Evolutionary conservation across 805 yeast genomes (phyloP).

Genomic region (Monosporozyma unispora): DNA sequence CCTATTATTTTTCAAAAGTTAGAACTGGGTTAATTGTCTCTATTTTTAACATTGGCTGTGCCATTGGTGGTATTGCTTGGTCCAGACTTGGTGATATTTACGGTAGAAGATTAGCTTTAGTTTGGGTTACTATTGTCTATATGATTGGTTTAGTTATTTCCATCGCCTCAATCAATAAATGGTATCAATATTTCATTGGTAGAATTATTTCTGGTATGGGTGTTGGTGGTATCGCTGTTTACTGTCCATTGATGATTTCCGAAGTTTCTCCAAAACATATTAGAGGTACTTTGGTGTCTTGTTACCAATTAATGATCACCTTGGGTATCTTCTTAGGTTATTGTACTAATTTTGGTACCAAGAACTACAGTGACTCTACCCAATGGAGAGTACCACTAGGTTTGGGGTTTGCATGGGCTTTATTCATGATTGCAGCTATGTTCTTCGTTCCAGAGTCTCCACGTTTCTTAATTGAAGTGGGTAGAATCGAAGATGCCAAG

Average conservation of each 20-base stretch:
- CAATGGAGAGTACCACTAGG: conserved; percentile 76
- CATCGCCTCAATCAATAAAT: conserved; percentile 42
- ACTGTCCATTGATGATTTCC: conserved; percentile 64
- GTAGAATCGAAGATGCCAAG: conserved; percentile 53
- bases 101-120: conserved; percentile 59
- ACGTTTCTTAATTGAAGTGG: conserved; percentile 50
- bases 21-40: conserved; percentile 52
- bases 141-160: conserved; percentile 62
- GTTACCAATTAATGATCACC: conserved; percentile 65
- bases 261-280: conserved; percentile 34
- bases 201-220: conserved; percentile 67
- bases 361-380: conserved; percentile 32
- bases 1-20: conserved; percentile 38
- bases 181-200: conserved; percentile 69
- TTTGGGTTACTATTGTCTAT: conserved; percentile 52
- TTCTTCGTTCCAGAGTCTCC: conserved; percentile 67
- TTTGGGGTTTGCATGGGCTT: conserved; percentile 41
- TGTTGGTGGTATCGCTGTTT: conserved; percentile 69
- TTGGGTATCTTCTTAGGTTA: conserved; percentile 71
- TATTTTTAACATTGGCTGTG: conserved; percentile 67
- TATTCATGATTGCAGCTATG: conserved; percentile 33
- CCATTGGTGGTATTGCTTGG: conserved; percentile 57
- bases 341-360: conserved; percentile 57
- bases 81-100: conserved; percentile 51
- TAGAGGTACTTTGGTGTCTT: conserved; percentile 65